Base-by-base conservation (phyloP, 169 alveolate genomes). In the Cryptosporidium xiaoi region DNA sequence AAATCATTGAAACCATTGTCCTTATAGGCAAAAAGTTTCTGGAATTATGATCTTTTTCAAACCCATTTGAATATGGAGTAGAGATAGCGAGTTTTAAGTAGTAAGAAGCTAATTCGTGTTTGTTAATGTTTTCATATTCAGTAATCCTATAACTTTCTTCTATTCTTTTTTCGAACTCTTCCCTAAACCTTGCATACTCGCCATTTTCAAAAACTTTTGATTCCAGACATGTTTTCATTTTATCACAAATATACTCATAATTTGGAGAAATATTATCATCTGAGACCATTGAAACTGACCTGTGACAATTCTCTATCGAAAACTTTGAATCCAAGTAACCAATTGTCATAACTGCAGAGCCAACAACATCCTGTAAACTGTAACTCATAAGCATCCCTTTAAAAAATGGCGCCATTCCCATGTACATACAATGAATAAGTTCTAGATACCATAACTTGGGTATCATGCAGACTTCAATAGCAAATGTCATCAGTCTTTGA, bases 401-500 rank as follows among this genome's bases (percentile, higher is more conserved):
- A 27, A 71, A 56, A 44, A 33, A 51, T 12, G 84, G 68, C 13
- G 84, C 84, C 67, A 71, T 71, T 7, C 69, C 66, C 33, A 56
- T 0, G 15, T 31, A 71, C 84, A 71, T 71, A 29, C 84, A 71
- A 36, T 71, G 84, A 29, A 71, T 36, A 10, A 71, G 36, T 53
- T 71, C 84, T 1, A 71, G 44, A 71, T 71, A 56, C 84, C 84
- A 71, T 12, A 10, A 20, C 27, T 65, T 51, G 16, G 84, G 84
- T 12, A 71, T 29, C 67, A 71, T 33, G 18, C 84, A 71, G 15
- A 51, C 68, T 33, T 71, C 84, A 71, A 71, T 71, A 16, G 84
- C 84, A 53, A n/a, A 71, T 4, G 69, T 53, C 84, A 71, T 71
- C 40, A 56, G 31, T 36, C 84, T 51, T 18, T 71, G 84, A n/a